Conservation (phyloP, 768 basidiomycete genomes). For the Tylopilus vinaceipallidus region DNA sequence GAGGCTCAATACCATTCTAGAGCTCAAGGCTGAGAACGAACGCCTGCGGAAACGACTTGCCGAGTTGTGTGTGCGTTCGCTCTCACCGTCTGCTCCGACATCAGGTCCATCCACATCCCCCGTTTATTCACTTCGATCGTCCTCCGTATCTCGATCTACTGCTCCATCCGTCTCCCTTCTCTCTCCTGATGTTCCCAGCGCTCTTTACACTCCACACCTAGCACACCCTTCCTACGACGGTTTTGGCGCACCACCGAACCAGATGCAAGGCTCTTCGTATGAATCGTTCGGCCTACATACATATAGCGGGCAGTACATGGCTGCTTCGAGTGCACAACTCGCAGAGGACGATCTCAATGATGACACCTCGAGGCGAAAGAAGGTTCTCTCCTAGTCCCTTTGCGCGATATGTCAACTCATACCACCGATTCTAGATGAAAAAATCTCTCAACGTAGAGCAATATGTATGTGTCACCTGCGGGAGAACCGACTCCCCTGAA, state of each 20-base stretch:
- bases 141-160: constrained; percentile 26
- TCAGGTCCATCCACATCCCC: constrained; percentile 23
- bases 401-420: constrained; percentile 1
- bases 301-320: constrained; percentile 16
- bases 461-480: constrained; percentile 89
- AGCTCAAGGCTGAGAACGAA: constrained; percentile 88
- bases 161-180: constrained; percentile 15
- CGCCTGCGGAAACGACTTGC: constrained; percentile 62
- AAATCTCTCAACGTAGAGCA: constrained; percentile 56
- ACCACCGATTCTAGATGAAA: constrained; percentile 17
- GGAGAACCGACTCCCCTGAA: constrained; percentile 93
- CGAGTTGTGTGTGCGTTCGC: constrained; percentile 36
- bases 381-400: constrained; percentile 38
- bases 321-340: constrained; percentile 13
- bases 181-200: constrained; percentile 10
- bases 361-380: constrained; percentile 59
- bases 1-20: constrained; percentile 72
- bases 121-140: constrained; percentile 25
- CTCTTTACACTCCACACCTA: constrained; percentile 18
- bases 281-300: constrained; percentile 21
- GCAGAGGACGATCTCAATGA: constrained; percentile 45
- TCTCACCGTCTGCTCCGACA: constrained; percentile 17
- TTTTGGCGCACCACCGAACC: constrained; percentile 9
- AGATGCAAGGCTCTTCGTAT: constrained; percentile 10
- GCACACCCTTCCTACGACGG: constrained; percentile 15